phyloP scores from a whole-genome alignment of 2,329 filamentous ascomycete species.

The Cladophialophora carrionii region DNA sequence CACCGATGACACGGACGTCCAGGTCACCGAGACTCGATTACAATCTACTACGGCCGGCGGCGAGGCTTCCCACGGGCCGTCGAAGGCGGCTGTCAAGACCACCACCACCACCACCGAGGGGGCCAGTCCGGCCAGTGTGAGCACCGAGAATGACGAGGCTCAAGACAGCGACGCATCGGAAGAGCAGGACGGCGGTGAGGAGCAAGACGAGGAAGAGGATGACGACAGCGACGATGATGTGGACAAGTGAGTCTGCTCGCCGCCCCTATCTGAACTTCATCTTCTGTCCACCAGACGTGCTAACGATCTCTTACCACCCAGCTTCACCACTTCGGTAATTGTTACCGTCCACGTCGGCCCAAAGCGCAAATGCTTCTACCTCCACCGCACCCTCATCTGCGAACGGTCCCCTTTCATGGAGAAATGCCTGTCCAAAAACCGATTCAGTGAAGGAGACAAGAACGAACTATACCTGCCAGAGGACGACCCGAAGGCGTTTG shows the following conservation, averaged over 20 bases:
- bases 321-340: conserved; percentile 38
- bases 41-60: not conserved
- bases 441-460: conserved; percentile 52
- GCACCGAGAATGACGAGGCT: conserved; percentile 1
- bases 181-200: not conserved
- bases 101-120: not conserved
- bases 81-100: not conserved
- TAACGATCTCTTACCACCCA: conserved; percentile 3
- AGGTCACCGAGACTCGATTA: not conserved
- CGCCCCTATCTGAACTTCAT: not conserved
- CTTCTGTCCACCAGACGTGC: not conserved
- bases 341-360: conserved; percentile 56
- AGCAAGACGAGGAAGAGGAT: conserved; percentile 17
- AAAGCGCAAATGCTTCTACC: conserved; percentile 39
- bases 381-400: conserved; percentile 45
- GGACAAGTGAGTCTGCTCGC: conserved; percentile 33
- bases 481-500: conserved; percentile 57
- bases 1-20: not conserved
- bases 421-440: conserved; percentile 53
- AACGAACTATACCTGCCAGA: conserved; percentile 57
- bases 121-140: conserved; percentile 1
- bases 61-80: not conserved
- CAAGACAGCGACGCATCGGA: conserved; percentile 2
- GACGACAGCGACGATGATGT: conserved; percentile 33
- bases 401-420: conserved; percentile 55